Base-by-base conservation (phyloP, 2,329 filamentous ascomycete genomes). In the Ophiocordyceps camponoti-rufipedis region DNA sequence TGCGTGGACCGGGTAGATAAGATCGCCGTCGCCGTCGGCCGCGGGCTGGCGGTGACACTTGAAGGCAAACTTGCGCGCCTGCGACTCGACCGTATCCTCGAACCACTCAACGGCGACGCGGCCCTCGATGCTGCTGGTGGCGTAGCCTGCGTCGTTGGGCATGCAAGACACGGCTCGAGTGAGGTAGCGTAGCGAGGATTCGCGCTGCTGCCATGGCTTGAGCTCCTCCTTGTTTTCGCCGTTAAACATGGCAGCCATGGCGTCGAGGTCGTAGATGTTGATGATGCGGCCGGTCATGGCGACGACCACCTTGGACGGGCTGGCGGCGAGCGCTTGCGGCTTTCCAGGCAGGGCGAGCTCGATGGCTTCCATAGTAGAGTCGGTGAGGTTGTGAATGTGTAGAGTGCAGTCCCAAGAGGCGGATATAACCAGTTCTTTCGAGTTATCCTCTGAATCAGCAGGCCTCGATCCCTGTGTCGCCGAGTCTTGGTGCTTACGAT, bases 21-120 rank as follows among this genome's bases (percentile, higher is more conserved):
- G 73, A 55, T 94, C 88, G 29, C 71, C 78, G 38, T 74, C 73
- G 10, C 72, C 71, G 39, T 80, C 72, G 2, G 75, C 64, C 10
- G 70, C 71, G 1, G 78, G 72, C 61, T 94, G 85, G 5, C 91
- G 77, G 64, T 98, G 91, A 64, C 91, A 98, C 64, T 98, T 98
- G 75, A 98, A 98, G 13, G 91, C 91, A 61, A 96, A 98, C 62
- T 95, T 96, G 52, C 88, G 77, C 38, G 84, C 82, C 65, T 96
- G 88, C 4, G 84, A 88, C 61, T 89, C 84, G 40, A 78, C 70
- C 5, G 79, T 85, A 14, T 91, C 85, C 58, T 96, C 91, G 60
- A 98, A 96, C 85, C 88, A 96, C 62, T 98, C 91, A 1, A 98
- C 91, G 0, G 88, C 89, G 2, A 98, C 87, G 54, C 91, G 80